Evolutionary conservation across 306 rosid species (phyloP).

Genomic region (Pyrus pyrifolia): DNA sequence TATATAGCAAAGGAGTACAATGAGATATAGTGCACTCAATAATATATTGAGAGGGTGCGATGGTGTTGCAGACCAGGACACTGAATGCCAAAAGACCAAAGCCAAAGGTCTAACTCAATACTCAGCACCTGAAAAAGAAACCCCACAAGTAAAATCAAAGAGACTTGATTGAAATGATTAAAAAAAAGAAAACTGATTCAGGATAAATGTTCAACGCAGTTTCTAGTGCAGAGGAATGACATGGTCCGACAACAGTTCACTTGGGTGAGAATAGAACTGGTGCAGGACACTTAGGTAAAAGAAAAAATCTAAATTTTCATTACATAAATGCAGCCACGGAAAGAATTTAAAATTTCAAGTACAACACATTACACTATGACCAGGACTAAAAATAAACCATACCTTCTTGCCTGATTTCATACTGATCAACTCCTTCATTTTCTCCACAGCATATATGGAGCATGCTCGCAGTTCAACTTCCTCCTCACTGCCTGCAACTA

Average conservation of each 20-base stretch:
- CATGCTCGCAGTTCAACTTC: slow-evolving; percentile 98
- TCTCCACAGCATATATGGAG: slow-evolving; percentile 85
- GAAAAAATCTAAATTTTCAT: background rate
- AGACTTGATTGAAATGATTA: background rate
- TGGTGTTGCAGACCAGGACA: slow-evolving; percentile 70
- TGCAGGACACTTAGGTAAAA: background rate
- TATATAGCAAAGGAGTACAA: slow-evolving; percentile 6
- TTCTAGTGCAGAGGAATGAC: background rate
- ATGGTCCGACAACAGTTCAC: background rate
- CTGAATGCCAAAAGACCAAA: slow-evolving; percentile 87
- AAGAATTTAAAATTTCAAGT: background rate
- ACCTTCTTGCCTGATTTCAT: slow-evolving; percentile 72
- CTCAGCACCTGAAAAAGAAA: slow-evolving; percentile 72
- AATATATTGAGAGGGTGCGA: slow-evolving; percentile 85
- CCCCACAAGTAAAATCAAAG: slow-evolving; percentile 6
- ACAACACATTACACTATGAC: background rate
- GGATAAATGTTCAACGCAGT: background rate
- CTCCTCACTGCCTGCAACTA: slow-evolving; percentile 89
- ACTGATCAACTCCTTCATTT: slow-evolving; percentile 73
- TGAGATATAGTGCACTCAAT: slow-evolving; percentile 31
- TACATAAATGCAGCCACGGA: background rate
- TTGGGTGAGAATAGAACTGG: background rate
- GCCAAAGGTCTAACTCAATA: slow-evolving; percentile 98
- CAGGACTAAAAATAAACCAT: slow-evolving; percentile 1
- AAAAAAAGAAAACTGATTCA: background rate